These are phyloP conservation scores for Rugonectria rugulosa DNA, from an alignment of 2,329 filamentous ascomycete species.

Conservation along the genomic window DNA sequence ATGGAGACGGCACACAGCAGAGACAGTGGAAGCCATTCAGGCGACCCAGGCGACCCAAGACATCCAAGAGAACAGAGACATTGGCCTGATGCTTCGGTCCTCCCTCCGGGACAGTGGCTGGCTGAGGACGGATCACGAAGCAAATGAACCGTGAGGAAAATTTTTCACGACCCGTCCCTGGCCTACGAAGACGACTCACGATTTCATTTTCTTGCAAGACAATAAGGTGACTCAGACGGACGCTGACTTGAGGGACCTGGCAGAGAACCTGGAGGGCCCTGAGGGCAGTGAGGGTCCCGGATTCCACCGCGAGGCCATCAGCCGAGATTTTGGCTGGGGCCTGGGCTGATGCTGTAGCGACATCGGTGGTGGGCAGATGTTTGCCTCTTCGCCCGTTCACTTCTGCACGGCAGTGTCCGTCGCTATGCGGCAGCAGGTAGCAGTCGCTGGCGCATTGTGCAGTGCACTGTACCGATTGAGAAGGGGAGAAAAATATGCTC, in stretches of 20 bases:
- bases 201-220: constrained; percentile 26
- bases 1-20: constrained; percentile 11
- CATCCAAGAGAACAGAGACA: constrained; percentile 35
- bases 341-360: constrained; percentile 41
- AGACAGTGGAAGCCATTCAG: constrained; percentile 13
- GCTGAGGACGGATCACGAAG: constrained; percentile 14
- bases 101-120: constrained; percentile 19
- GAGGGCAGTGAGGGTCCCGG: constrained; percentile 36
- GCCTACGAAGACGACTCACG: constrained; percentile 25
- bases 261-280: constrained; percentile 4
- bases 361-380: constrained; percentile 41
- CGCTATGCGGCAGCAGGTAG: too few relatives aligned
- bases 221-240: constrained; percentile 39
- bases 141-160: constrained; percentile 18
- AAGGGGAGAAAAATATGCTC: constrained; percentile 22
- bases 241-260: constrained; percentile 19
- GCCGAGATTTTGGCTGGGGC: constrained; percentile 38
- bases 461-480: constrained; percentile 26
- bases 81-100: constrained; percentile 37
- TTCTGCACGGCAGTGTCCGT: constrained; percentile 38
- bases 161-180: constrained; percentile 26
- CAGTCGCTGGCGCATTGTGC: constrained; percentile 29
- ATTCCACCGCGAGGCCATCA: constrained; percentile 39
- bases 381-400: constrained; percentile 37
- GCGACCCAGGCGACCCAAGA: constrained; percentile 30